Base-by-base conservation (phyloP, 257 asterid species). In the Pogostemon cablin region DNA sequence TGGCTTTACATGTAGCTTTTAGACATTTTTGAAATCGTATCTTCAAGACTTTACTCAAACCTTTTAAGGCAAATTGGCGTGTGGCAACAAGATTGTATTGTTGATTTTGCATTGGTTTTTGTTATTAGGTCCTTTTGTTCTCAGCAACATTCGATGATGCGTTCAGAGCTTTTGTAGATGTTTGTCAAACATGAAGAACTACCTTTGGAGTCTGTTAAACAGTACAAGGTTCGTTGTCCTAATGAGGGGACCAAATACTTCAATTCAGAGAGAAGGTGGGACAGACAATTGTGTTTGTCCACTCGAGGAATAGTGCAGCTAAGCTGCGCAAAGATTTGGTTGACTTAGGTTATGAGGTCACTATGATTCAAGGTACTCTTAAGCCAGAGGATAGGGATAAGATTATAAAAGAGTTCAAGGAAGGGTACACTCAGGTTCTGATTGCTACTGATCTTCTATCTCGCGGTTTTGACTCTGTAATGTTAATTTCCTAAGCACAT, bases 401-500 rank as follows among this genome's bases (percentile, higher is more conserved):
- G 66, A 87, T 93, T 52, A 81, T 93, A 68, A 86, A 84, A 64
- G 99, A 93, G 87, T 93, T 93, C 62, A 91, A 83, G 74, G 88
- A 91, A 2, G 99, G 99, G 12, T 68, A 89, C 79, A 91, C 99
- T 69, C 92, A 86, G 73, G 96, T 93, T 73, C 93, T 93, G 55
- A 91, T 93, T 69, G 85, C 97, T 58, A 93, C 99, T 10, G 97
- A 93, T 81, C 78, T 93, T 75, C 96, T 93, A 42, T 88, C 99
- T 72, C 89, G 99, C 52, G 97, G 99, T 44, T 93, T 93, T 80
- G 99, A 93, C 78, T 97, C 47, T 64, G 25, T 41, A 34, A 9
- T 25, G 2, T 53, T 9, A 46, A 39, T 39, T 40, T 40, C 25
- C 7, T 54, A 35, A n/a, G n/a, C 41, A 17, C 44, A 40, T 40